These are phyloP conservation scores for Adenanthera pavonina DNA, from an alignment of 306 rosid genomes.

Conservation along the genomic window DNA sequence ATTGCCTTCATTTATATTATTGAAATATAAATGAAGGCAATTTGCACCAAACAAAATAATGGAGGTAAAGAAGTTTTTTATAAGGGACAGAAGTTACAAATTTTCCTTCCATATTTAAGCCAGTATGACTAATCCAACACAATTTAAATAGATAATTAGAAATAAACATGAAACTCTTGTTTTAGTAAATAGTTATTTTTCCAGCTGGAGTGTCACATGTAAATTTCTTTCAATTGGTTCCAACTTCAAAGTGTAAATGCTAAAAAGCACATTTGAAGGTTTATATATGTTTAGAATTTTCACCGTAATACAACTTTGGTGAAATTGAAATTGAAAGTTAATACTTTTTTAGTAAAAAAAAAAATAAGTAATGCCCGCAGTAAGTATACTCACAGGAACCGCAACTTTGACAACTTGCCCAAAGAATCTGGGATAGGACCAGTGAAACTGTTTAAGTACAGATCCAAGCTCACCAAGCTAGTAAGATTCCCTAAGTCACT, in stretches of 20 bases:
- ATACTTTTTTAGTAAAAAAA: background rate
- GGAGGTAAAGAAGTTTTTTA: background rate
- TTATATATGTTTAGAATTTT: background rate
- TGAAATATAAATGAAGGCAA: slow-evolving; percentile 13
- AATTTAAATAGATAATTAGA: background rate
- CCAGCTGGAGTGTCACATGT: background rate
- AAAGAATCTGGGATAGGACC: slow-evolving; percentile 91
- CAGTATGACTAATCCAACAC: background rate
- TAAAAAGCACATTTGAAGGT: slow-evolving; percentile 19
- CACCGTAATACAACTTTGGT: background rate
- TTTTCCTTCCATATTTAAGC: slow-evolving; percentile 3
- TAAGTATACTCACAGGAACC: slow-evolving; percentile 84
- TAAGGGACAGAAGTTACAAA: background rate
- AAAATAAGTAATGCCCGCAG: slow-evolving; percentile 22
- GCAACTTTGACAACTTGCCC: slow-evolving; percentile 92
- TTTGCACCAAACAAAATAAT: background rate
- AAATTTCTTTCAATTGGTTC: slow-evolving; percentile 2
- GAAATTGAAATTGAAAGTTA: background rate
- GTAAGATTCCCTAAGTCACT: slow-evolving; percentile 97
- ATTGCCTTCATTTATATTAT: background rate
- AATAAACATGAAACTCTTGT: slow-evolving; percentile 3
- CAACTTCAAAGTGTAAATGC: background rate
- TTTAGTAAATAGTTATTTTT: slow-evolving; percentile 14
- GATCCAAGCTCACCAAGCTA: slow-evolving; percentile 99
- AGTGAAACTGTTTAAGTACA: slow-evolving; percentile 76